Evolutionary conservation across 108 stramenopile species (phyloP), one percentile per base, ranked within the genome.

Genomic region (Fistulifera pelliculosa): DNA sequence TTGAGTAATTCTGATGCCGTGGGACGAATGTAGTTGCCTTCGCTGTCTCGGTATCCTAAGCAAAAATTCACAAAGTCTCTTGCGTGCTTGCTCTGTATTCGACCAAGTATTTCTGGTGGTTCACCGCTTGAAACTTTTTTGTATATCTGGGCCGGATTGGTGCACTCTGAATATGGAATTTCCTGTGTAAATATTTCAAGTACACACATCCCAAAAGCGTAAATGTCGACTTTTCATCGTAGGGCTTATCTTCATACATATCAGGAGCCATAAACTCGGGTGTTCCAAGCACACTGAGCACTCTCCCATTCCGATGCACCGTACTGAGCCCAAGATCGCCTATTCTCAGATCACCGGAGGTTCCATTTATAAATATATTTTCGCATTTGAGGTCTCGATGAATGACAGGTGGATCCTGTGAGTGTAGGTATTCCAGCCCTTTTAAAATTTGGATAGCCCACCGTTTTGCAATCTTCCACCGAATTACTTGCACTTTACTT

Each of bases 191-290:
- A 82, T 71, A 99, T 97, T 73, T 99, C 96, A 42, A 99, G 74
- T 41, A 95, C 71, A 60, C 89, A 88, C 96, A 99, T 98, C 45
- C 98, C 98, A 76, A 99, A 96, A 3, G 98, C 95, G 57, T 97
- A 99, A 41, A 99, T 91, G 69, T 99, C 98, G 14, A 99, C 93
- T 71, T 98, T 57, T 96, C 94, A 55, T 96, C 86, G 70, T 98
- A 98, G 38, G 69, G 70, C 18, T 41, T 63, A 66, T 98, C 96
- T 47, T 99, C 96, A 60, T 98, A 98, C 38, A 96, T 82, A 60
- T 98, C 98, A 6, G 98, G 98, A 23, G 98, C 96, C 98, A 99
- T 99, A 69, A 97, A 99, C 70, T 98, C 96, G 6, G 98, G 98
- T 47, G 98, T 99, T 27, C 98, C 98, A 3, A 96, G 76, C 21